Conservation (phyloP, 768 basidiomycete species). For the Phlegmacium glaucopus region DNA sequence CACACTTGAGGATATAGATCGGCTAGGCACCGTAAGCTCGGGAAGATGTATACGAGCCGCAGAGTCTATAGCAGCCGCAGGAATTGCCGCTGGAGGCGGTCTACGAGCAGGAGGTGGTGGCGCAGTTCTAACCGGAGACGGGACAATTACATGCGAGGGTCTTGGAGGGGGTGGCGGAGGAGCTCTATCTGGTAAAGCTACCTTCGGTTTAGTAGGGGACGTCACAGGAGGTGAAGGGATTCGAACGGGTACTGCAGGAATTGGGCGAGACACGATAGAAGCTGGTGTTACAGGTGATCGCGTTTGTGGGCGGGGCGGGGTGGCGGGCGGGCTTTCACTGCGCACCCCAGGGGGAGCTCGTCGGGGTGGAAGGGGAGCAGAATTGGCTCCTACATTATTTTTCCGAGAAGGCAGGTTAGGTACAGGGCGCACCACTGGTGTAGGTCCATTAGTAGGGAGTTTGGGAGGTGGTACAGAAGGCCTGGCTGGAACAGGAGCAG, state of each 20-base stretch:
- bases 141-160: slow-evolving; percentile 15
- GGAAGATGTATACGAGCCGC: slow-evolving; percentile 9
- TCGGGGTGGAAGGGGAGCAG: slow-evolving; percentile 39
- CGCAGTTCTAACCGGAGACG: slow-evolving; percentile 25
- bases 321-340: slow-evolving; percentile 28
- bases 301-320: slow-evolving; percentile 38
- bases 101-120: slow-evolving; percentile 43
- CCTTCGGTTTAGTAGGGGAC: slow-evolving; percentile 21
- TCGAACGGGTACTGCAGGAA: slow-evolving; percentile 33
- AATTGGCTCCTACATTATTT: slow-evolving; percentile 21
- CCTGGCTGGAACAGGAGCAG: slow-evolving; percentile 29
- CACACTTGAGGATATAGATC: slow-evolving; percentile 13
- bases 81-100: slow-evolving; percentile 20
- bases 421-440: slow-evolving; percentile 29
- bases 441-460: slow-evolving; percentile 27
- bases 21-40: slow-evolving; percentile 12
- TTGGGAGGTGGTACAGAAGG: slow-evolving; percentile 29
- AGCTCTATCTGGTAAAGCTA: slow-evolving; percentile 21
- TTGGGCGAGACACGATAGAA: slow-evolving; percentile 23
- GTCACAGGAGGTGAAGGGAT: slow-evolving; percentile 22
- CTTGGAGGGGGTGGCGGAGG: slow-evolving; percentile 24
- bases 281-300: slow-evolving; percentile 29
- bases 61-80: slow-evolving; percentile 27
- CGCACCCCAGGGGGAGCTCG: slow-evolving; percentile 36
- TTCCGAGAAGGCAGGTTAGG: slow-evolving; percentile 38